Conservation (phyloP, 345 rosid species). For the Eucalyptus sp. region DNA sequence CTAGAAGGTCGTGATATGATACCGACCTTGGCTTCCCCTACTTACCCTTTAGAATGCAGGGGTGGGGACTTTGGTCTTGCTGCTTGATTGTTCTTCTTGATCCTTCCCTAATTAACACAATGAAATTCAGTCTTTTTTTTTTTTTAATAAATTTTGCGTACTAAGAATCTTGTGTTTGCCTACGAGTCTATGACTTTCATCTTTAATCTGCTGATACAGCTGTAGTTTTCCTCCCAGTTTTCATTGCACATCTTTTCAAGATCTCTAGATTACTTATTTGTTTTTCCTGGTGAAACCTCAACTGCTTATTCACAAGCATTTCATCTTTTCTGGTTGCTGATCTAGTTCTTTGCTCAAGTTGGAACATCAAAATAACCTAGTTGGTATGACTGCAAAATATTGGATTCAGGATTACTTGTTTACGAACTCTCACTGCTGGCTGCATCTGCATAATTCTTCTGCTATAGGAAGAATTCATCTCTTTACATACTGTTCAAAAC, state of each 20-base stretch:
- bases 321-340: background rate
- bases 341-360: background rate
- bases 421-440: background rate
- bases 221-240: background rate
- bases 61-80: background rate
- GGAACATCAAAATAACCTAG: background rate
- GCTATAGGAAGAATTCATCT: background rate
- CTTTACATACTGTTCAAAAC: background rate
- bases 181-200: background rate
- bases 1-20: background rate
- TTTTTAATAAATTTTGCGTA: too few species aligned
- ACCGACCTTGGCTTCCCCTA: background rate
- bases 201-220: background rate
- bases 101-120: background rate
- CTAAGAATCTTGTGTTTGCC: background rate
- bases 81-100: background rate
- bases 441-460: background rate
- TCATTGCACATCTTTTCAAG: background rate
- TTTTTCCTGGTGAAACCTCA: background rate
- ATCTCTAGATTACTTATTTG: background rate
- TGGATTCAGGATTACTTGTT: background rate
- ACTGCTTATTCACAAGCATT: background rate
- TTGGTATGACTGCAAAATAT: background rate
- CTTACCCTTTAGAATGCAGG: background rate
- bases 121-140: background rate